Evolutionary conservation across 2,329 filamentous ascomycete species (phyloP), one percentile per base, ranked within the genome.

Genomic region (Cordyceps javanica): DNA sequence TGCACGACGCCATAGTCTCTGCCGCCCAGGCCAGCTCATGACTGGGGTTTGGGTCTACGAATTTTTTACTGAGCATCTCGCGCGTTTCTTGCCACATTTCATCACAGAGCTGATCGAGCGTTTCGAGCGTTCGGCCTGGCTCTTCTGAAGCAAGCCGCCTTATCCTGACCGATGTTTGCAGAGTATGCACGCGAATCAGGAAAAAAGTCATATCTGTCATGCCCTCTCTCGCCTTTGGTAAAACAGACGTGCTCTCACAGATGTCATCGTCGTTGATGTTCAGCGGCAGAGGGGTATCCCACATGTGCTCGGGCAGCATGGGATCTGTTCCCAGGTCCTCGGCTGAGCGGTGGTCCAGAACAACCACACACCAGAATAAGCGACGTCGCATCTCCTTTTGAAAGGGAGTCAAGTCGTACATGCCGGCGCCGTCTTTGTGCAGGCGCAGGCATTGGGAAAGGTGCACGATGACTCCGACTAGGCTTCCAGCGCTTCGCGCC

Each of bases 281-380:
- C 21, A 73, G 66, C 1, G 80, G 79, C 4, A 77, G 62, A 3
- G 70, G 70, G 1, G 77, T 77, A 61, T 79, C 73, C 60, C 75
- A 77, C 21, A 67, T 67, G 28, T 69, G 67, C 11, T 68, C 66
- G 9, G 74, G 65, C 4, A 78, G 68, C 32, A 73, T 67, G 10
- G 73, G 67, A 26, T 67, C 72, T 2, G 73, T 73, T 16, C 80
- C 80, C 1, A 78, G 73, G 45, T 81, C 72, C 60, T 82, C 79
- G 11, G 79, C 73, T 0, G 76, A 73, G 10, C 77, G 75, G 34
- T 75, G 70, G 61, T 87, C 83, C 1, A 85, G 71, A 21, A 82
- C 73, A 26, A 83, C 68, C 16, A 86, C 73, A 64, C 83, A 78
- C 74, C 80, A 83, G 77, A 82, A 86, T 0, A 86, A 67, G 1